Evolutionary conservation across 2,329 filamentous ascomycete species (phyloP).

Genomic region (Trichophyton rubrum): DNA sequence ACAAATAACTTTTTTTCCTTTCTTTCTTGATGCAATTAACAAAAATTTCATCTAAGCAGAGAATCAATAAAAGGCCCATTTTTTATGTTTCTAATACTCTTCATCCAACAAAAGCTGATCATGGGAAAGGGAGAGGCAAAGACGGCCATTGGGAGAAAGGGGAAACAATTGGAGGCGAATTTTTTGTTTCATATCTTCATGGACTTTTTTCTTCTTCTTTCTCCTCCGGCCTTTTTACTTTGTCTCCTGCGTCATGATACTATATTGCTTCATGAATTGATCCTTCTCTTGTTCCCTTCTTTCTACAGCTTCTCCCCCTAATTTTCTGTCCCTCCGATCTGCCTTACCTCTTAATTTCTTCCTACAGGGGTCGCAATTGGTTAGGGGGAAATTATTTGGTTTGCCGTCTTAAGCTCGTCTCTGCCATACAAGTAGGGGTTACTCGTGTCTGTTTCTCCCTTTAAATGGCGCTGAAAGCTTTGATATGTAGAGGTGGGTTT

Average conservation of each 20-base stretch:
- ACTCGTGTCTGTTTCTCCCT: background rate
- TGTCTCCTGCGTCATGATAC: background rate
- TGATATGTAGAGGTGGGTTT: background rate
- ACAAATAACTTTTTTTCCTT: slow-evolving; percentile 2
- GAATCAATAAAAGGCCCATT: slow-evolving; percentile 1
- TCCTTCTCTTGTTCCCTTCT: background rate
- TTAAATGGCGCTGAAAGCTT: background rate
- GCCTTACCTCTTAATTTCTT: background rate
- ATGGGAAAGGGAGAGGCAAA: background rate
- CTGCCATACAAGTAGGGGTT: background rate
- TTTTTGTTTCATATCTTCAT: background rate
- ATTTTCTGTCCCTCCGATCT: background rate
- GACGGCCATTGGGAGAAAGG: background rate
- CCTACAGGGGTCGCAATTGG: background rate
- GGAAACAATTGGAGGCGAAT: background rate
- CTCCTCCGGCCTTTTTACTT: background rate
- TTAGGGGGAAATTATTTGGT: background rate
- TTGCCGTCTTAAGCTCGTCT: background rate
- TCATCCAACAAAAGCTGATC: background rate
- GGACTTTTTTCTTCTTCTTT: background rate
- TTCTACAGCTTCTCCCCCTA: background rate
- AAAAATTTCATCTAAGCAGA: slow-evolving; percentile 2
- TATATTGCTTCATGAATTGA: background rate
- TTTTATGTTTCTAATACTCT: background rate
- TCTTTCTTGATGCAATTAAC: background rate